A percentile compares a stretch with the other conserved stretches of the same genome.
Conservation (phyloP, 768 basidiomycete genomes). For the Boletus edulis region DNA sequence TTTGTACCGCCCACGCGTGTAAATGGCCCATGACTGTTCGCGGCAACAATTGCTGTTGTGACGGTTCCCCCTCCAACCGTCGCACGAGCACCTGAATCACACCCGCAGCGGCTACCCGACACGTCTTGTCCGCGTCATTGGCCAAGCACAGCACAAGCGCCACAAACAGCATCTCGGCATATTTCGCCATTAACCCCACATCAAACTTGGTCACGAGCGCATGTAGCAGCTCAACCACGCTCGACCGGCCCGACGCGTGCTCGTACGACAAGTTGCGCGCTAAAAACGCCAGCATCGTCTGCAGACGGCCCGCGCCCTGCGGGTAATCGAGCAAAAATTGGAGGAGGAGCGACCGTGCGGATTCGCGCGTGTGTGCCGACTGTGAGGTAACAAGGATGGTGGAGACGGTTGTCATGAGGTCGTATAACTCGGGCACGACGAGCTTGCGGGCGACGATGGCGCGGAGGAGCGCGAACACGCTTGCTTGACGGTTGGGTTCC, state of each 20-base stretch:
- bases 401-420: conserved; percentile 90
- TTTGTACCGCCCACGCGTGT: conserved; percentile 74
- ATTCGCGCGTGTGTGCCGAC: conserved; percentile 86
- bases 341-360: conserved; percentile 82
- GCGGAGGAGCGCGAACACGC: conserved; percentile 85
- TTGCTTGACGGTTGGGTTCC: conserved; percentile 79
- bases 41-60: conserved; percentile 51
- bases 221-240: conserved; percentile 91
- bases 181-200: conserved; percentile 65
- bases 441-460: conserved; percentile 90
- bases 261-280: conserved; percentile 90
- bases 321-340: conserved; percentile 98
- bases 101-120: conserved; percentile 83
- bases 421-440: conserved; percentile 95
- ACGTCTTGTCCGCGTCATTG: conserved; percentile 90
- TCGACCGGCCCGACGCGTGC: conserved; percentile 85
- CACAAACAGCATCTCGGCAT: conserved; percentile 87
- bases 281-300: conserved; percentile 85
- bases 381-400: conserved; percentile 94
- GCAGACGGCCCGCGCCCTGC: conserved; percentile 88
- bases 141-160: conserved; percentile 90
- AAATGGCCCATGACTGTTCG: conserved; percentile 64
- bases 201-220: conserved; percentile 87
- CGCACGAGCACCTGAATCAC: conserved; percentile 76
- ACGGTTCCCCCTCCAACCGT: conserved; percentile 61